Evolutionary conservation across 306 rosid species (phyloP).

Genomic region (Cicer arietinum): DNA sequence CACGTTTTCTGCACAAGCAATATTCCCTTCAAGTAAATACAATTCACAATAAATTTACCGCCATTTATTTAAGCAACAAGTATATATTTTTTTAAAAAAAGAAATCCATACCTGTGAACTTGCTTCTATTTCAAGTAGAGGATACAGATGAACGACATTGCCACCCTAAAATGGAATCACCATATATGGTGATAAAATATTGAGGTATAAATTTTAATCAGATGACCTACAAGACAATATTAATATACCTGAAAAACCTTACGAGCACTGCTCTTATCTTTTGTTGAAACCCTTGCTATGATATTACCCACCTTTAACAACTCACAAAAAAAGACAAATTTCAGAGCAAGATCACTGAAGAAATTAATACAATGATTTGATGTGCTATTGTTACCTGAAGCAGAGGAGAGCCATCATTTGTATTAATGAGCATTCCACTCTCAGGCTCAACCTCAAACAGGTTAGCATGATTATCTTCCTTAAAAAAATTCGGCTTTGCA

Average conservation of each 20-base stretch:
- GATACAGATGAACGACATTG: slow-evolving; percentile 85
- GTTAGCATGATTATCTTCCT: slow-evolving; percentile 81
- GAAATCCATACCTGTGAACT: slow-evolving; percentile 72
- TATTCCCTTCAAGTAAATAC: background rate
- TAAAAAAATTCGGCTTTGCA: slow-evolving; percentile 95
- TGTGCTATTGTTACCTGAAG: slow-evolving; percentile 63
- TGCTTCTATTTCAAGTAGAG: slow-evolving; percentile 82
- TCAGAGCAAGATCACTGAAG: slow-evolving; percentile 14
- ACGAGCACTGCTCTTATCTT: slow-evolving; percentile 51
- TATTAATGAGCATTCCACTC: slow-evolving; percentile 88
- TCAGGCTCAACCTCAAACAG: slow-evolving; percentile 89
- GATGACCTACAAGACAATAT: slow-evolving; percentile 26
- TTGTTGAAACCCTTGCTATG: slow-evolving; percentile 50
- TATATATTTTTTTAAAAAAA: slow-evolving; percentile 1
- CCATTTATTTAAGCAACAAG: background rate
- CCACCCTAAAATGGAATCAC: slow-evolving; percentile 71
- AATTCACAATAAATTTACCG: background rate
- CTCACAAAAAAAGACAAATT: background rate
- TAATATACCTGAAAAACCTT: slow-evolving; percentile 81
- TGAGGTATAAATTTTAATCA: slow-evolving; percentile 29
- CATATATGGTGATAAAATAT: slow-evolving; percentile 1
- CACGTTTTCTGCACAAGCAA: background rate
- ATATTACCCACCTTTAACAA: slow-evolving; percentile 74
- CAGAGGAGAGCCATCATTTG: slow-evolving; percentile 95
- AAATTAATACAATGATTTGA: slow-evolving; percentile 23